A percentile compares a stretch with the other conserved stretches of the same genome.
Conservation (phyloP, 1,284 basidiomycete genomes). For the Microbotryum intermedium region DNA sequence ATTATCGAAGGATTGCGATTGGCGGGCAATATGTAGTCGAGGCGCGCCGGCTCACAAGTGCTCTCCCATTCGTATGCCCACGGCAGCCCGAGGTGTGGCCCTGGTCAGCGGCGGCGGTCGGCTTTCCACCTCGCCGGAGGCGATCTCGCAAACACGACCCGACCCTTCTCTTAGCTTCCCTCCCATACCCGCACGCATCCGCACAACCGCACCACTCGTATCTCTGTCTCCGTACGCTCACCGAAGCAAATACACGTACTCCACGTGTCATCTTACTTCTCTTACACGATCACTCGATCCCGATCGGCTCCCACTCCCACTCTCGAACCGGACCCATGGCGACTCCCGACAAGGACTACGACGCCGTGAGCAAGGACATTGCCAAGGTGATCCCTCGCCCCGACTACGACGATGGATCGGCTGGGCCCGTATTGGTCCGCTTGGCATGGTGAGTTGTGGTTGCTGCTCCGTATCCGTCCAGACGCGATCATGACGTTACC, state of each 20-base stretch:
- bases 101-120: too few relatives aligned
- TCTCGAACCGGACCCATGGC: neutral
- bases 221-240: neutral
- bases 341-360: constrained; percentile 16
- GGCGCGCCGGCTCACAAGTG: too few relatives aligned
- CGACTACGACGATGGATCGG: constrained; percentile 32
- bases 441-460: constrained; percentile 42
- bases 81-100: too few relatives aligned
- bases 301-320: neutral
- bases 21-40: too few relatives aligned
- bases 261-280: neutral
- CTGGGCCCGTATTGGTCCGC: constrained; percentile 41
- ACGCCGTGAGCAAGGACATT: constrained; percentile 27
- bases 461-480: too few relatives aligned
- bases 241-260: neutral
- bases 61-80: too few relatives aligned
- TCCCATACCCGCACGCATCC: too few relatives aligned
- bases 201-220: neutral
- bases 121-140: too few relatives aligned
- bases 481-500: neutral
- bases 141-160: too few relatives aligned
- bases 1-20: too few relatives aligned
- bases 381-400: constrained; percentile 17
- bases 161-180: too few relatives aligned
- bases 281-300: neutral